Evolutionary conservation across 129 eudicot species (phyloP).

Genomic region (Flaveria sonorensis): DNA sequence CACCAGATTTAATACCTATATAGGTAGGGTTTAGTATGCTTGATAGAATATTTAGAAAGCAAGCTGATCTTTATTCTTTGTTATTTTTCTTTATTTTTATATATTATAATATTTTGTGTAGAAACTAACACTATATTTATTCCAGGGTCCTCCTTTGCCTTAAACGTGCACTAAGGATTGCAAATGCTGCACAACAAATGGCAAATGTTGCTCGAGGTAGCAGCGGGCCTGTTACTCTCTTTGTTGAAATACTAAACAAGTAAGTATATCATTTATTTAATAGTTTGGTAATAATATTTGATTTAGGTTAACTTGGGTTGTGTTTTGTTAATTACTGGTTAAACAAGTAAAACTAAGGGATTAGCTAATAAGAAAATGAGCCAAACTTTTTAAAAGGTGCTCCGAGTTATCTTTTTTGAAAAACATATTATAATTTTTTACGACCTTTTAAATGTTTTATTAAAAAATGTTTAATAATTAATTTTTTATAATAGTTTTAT

Average conservation of each 20-base stretch:
- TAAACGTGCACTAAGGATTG: constrained; percentile 92
- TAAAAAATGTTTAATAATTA: too few relatives aligned
- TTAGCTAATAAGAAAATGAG: too few relatives aligned
- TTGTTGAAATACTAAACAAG: constrained; percentile 98
- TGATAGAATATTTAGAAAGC: not conserved
- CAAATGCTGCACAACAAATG: constrained; percentile 99
- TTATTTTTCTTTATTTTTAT: not conserved
- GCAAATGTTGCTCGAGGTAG: constrained; percentile 98
- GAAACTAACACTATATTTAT: not conserved
- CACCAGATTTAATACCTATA: too few relatives aligned
- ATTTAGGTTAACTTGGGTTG: not conserved
- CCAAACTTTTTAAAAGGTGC: too few relatives aligned
- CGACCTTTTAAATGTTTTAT: too few relatives aligned
- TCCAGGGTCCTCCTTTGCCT: constrained; percentile 93
- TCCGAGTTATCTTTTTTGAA: too few relatives aligned
- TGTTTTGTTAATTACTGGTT: not conserved
- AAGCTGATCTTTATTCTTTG: not conserved
- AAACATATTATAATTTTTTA: too few relatives aligned
- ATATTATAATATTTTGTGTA: too few relatives aligned
- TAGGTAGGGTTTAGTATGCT: not conserved
- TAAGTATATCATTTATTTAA: constrained; percentile 31
- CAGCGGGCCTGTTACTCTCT: constrained; percentile 92
- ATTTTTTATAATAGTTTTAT: too few relatives aligned
- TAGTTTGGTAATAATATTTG: not conserved
- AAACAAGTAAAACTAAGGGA: too few relatives aligned